Evolutionary conservation across 345 rosid genomes (phyloP).

Genomic region (Noccaea caerulescens): DNA sequence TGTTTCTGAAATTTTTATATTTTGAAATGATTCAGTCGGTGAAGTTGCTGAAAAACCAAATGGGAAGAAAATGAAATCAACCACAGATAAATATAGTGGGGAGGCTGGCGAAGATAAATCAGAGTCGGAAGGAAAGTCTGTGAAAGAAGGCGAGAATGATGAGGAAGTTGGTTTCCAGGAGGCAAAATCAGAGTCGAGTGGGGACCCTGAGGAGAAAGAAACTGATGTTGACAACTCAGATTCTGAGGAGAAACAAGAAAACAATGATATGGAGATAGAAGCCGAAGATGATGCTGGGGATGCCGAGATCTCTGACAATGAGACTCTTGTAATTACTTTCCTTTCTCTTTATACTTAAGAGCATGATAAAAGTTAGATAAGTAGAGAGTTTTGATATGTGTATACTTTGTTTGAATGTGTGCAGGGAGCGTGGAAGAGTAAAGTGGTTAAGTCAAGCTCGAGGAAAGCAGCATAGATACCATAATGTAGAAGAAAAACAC

Average conservation of each 20-base stretch:
- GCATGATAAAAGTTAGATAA: neutral
- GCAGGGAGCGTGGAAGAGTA: conserved; percentile 85
- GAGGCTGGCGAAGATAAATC: conserved; percentile 55
- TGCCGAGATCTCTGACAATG: conserved; percentile 77
- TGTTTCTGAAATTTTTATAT: conserved; percentile 14
- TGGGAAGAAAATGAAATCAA: conserved; percentile 52
- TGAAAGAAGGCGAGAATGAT: conserved; percentile 43
- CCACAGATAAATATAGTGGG: conserved; percentile 44
- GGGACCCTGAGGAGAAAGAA: conserved; percentile 48
- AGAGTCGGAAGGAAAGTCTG: conserved; percentile 50
- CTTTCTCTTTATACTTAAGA: conserved; percentile 10
- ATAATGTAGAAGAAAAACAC: conserved; percentile 31
- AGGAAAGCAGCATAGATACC: conserved; percentile 47
- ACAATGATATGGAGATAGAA: conserved; percentile 41
- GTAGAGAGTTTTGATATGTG: conserved; percentile 14
- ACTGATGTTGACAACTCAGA: conserved; percentile 48
- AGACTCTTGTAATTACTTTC: conserved; percentile 76
- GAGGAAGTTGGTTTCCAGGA: conserved; percentile 48
- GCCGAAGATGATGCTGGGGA: conserved; percentile 43
- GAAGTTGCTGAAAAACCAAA: conserved; percentile 45
- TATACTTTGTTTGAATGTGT: conserved; percentile 39
- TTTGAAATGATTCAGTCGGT: conserved; percentile 52
- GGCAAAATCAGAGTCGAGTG: conserved; percentile 49
- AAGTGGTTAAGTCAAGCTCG: conserved; percentile 57
- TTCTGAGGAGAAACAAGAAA: conserved; percentile 50